These are phyloP conservation scores for Phytopythium aichiense DNA, from an alignment of 352 stramenopile species.

Conservation along the genomic window DNA sequence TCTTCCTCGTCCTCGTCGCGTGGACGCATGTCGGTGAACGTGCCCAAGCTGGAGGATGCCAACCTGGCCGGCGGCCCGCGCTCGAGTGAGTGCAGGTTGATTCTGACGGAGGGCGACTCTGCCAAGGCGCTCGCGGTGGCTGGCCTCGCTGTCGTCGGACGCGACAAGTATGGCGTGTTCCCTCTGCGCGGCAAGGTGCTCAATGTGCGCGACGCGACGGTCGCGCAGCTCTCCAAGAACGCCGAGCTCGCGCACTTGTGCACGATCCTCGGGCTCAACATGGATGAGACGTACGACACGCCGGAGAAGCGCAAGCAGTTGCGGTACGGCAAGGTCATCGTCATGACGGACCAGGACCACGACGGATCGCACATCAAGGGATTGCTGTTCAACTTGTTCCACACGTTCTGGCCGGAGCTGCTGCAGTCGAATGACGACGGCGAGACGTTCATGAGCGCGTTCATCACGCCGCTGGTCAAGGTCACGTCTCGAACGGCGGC, in stretches of 20 bases:
- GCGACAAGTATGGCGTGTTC: conserved; percentile 99
- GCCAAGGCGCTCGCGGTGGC: conserved; percentile 99
- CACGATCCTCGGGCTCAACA: conserved; percentile 98
- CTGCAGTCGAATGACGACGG: conserved; percentile 63
- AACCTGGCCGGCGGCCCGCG: conserved; percentile 94
- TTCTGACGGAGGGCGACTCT: conserved; percentile 99
- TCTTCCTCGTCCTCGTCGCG: conserved; percentile 18
- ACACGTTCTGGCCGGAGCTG: conserved; percentile 98
- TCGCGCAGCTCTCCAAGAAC: conserved; percentile 90
- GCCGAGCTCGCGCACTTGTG: conserved; percentile 95
- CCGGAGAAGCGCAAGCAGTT: conserved; percentile 89
- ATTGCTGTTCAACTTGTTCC: conserved; percentile 98
- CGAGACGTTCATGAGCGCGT: conserved; percentile 96
- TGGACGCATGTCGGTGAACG: conserved; percentile 84
- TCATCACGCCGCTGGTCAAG: conserved; percentile 99
- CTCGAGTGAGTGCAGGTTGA: conserved; percentile 93
- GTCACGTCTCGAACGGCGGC: conserved; percentile 82
- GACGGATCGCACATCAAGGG: conserved; percentile 99
- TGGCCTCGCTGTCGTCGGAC: conserved; percentile 96
- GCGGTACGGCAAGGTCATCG: conserved; percentile 98
- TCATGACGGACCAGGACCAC: conserved; percentile 99
- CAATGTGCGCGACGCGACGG: conserved; percentile 86
- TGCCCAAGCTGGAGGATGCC: conserved; percentile 99
- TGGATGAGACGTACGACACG: conserved; percentile 92
- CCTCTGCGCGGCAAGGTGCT: conserved; percentile 96